Evolutionary conservation across 495 filamentous ascomycete species (phyloP).

Genomic region (Lasiosphaeria hispida): DNA sequence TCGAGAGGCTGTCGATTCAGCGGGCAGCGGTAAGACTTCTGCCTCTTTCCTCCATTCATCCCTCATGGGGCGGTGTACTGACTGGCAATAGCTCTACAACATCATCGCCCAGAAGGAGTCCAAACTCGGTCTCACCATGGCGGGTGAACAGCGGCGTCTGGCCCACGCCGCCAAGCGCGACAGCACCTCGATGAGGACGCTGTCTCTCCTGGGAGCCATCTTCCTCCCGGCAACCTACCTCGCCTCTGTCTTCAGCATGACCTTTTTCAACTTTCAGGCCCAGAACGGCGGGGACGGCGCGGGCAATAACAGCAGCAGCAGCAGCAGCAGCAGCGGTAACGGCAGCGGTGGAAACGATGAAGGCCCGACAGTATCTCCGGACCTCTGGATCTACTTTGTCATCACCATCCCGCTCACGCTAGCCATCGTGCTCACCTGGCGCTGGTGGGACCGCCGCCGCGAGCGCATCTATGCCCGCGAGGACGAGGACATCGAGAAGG

Average conservation of each 20-base stretch:
- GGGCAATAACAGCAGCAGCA: constrained; percentile 5
- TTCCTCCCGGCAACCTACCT: constrained; percentile 56
- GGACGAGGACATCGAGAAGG: constrained; percentile 48
- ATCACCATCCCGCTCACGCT: constrained; percentile 51
- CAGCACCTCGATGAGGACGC: constrained; percentile 54
- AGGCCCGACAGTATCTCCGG: constrained; percentile 32
- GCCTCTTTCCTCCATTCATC: background rate
- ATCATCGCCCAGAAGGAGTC: constrained; percentile 58
- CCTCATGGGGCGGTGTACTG: background rate
- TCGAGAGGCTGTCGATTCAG: constrained; percentile 53
- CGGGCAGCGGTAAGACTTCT: constrained; percentile 47
- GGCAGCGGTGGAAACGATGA: constrained; percentile 4
- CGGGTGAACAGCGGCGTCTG: constrained; percentile 53
- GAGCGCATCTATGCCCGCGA: constrained; percentile 45
- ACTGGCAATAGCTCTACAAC: constrained; percentile 46
- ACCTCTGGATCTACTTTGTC: constrained; percentile 56
- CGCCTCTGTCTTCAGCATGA: constrained; percentile 55
- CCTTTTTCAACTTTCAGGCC: constrained; percentile 53
- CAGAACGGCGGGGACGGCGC: constrained; percentile 15
- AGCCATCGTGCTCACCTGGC: constrained; percentile 45
- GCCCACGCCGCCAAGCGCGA: constrained; percentile 57
- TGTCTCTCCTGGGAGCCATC: constrained; percentile 54
- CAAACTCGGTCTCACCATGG: constrained; percentile 56
- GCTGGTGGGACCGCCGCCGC: constrained; percentile 43
- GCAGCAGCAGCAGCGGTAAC: background rate